Evolutionary conservation across 2,329 filamentous ascomycete species (phyloP), one percentile per base, ranked within the genome.

Genomic region (Mycosphaerella sp.): DNA sequence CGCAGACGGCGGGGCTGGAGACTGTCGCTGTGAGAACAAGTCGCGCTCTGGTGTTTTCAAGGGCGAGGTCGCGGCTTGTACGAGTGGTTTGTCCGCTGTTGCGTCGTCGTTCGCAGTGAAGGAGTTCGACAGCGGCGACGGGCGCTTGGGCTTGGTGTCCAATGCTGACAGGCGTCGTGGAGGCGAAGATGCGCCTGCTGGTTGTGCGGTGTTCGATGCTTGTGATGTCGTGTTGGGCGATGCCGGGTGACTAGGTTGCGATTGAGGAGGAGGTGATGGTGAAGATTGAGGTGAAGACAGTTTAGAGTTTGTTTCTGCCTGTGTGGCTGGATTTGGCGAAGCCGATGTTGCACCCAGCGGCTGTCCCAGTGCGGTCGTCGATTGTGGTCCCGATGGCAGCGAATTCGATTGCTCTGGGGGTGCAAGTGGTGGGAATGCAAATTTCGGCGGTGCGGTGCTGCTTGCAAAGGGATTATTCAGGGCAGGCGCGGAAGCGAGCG

Each of bases 111-210:
- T 55, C 39, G 63, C 61, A 9, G 58, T 64, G 50, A 66, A 65
- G 2, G 66, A 68, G 46, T 69, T 62, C 29, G 64, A 64, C 12
- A 70, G 56, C 10, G 68, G 68, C 49, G 67, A 70, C 10, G 68
- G 66, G 42, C 61, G 64, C 53, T 65, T 66, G 2, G 67, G 66
- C 52, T 67, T 59, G 7, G 57, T 61, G 55, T 53, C 56, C 23
- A 45, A 48, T 14, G 46, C 54, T 34, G 60, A 55, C 5, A 55
- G 50, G 6, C 59, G 58, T 38, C 56, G 49, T 26, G 54, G 49
- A 7, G 58, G 58, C 12, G 58, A 60, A n/a, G 51, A 44, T 17
- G 59, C 57, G 43, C 59, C 57, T 26, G 54, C 45, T 43, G 43
- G 43, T 51, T 49, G 45, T 47, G 45, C 14, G 9, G 29, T 42